A percentile compares a stretch with the other conserved stretches of the same genome.
Conservation (phyloP, 2,329 filamentous ascomycete species). For the Penicillium sp. region DNA sequence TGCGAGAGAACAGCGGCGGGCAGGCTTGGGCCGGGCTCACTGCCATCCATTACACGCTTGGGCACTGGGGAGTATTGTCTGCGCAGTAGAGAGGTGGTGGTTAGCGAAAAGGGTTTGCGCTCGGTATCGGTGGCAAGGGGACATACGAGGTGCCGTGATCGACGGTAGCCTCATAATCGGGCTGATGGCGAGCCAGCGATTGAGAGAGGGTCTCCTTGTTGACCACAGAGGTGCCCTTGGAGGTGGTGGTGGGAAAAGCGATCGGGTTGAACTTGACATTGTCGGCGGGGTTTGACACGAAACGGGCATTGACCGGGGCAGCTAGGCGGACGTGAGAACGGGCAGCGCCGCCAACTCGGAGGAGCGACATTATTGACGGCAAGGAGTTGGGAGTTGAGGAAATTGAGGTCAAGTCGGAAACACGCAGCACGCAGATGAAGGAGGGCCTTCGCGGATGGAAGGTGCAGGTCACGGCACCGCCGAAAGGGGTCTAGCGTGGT, state of each 20-base stretch:
- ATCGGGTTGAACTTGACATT: constrained; percentile 57
- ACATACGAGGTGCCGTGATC: constrained; percentile 91
- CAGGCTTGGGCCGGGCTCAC: constrained; percentile 74
- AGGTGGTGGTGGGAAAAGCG: constrained; percentile 48
- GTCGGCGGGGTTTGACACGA: constrained; percentile 45
- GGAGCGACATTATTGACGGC: constrained; percentile 64
- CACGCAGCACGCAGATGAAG: constrained; percentile 29
- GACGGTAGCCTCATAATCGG: constrained; percentile 77
- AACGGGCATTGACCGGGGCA: constrained; percentile 41
- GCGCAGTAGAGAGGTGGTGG: constrained; percentile 16
- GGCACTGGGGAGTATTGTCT: constrained; percentile 92
- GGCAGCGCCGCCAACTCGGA: constrained; percentile 57
- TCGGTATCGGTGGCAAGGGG: neutral
- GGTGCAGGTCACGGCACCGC: constrained; percentile 37
- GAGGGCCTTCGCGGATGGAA: constrained; percentile 37
- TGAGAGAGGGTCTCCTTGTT: constrained; percentile 55
- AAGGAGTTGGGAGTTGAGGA: constrained; percentile 18
- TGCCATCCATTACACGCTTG: constrained; percentile 86
- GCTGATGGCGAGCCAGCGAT: constrained; percentile 67
- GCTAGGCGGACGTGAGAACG: constrained; percentile 38
- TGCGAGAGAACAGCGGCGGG: constrained; percentile 88
- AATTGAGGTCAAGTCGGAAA: constrained; percentile 33
- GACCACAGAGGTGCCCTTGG: constrained; percentile 52
- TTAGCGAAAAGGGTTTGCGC: constrained; percentile 30
- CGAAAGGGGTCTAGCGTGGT: constrained; percentile 41